phyloP scores from a whole-genome alignment of 306 rosid genomes.

The Castanea mollissima region DNA sequence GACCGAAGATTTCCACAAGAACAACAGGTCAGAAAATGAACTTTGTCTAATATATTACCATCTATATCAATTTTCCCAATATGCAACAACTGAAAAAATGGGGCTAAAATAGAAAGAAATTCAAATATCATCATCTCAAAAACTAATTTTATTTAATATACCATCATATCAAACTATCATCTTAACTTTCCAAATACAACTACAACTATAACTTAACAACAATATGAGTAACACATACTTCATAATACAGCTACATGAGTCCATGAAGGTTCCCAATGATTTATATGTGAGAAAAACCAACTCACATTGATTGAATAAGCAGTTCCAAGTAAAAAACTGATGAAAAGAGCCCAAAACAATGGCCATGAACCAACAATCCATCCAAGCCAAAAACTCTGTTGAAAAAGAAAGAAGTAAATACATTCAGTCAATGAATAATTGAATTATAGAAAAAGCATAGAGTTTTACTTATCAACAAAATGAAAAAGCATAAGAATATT shows the following conservation, averaged over 20 bases:
- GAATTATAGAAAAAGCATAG: neutral
- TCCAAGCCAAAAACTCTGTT: slow-evolving; percentile 88
- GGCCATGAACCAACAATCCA: slow-evolving; percentile 98
- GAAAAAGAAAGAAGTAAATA: slow-evolving; percentile 28
- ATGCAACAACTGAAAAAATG: neutral
- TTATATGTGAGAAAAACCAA: slow-evolving; percentile 17
- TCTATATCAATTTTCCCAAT: neutral
- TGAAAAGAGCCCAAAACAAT: slow-evolving; percentile 87
- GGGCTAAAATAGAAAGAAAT: neutral
- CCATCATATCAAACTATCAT: neutral
- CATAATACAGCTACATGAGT: slow-evolving; percentile 1
- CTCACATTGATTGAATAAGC: slow-evolving; percentile 95
- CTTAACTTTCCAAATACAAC: neutral
- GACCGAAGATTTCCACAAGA: slow-evolving; percentile 10
- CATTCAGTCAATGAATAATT: slow-evolving; percentile 11
- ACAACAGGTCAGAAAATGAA: slow-evolving; percentile 10
- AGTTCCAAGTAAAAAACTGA: slow-evolving; percentile 90
- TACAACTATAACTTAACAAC: neutral
- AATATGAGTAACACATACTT: neutral
- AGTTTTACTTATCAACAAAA: neutral
- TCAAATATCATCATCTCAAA: neutral
- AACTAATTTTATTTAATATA: neutral
- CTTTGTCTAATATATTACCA: neutral
- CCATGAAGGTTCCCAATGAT: neutral
- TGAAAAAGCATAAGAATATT: neutral